Percentiles rank a stretch among this genome's conserved stretches.
phyloP scores from a whole-genome alignment of 116 monocot genomes.

The Zostera marina region DNA sequence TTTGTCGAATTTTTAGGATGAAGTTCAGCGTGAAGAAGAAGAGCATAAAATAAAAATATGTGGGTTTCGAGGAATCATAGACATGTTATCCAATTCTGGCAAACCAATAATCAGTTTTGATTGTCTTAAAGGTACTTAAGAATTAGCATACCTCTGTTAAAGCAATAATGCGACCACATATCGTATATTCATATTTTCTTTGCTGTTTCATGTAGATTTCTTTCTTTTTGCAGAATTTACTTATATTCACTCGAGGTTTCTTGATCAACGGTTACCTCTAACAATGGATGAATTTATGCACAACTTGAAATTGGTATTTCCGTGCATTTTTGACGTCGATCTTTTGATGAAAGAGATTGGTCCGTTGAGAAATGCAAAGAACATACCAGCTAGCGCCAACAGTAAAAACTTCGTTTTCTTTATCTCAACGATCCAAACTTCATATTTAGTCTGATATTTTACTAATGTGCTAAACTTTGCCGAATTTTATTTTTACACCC shows the following conservation, averaged over 20 bases:
- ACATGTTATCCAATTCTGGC: conserved; percentile 53
- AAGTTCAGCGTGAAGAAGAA: conserved; percentile 45
- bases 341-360: conserved; percentile 53
- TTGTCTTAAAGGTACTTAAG: conserved; percentile 47
- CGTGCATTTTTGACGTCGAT: conserved; percentile 52
- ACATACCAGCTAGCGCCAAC: conserved; percentile 38
- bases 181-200: neutral
- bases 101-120: conserved; percentile 71
- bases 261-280: conserved; percentile 52
- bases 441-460: too few species aligned
- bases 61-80: conserved; percentile 80
- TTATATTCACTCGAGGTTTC: conserved; percentile 71
- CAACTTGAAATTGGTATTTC: conserved; percentile 59
- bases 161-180: too few species aligned
- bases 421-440: neutral
- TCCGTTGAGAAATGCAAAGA: conserved; percentile 55
- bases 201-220: neutral
- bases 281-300: conserved; percentile 60
- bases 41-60: conserved; percentile 51
- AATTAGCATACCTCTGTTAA: neutral
- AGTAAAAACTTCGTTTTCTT: neutral
- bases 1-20: conserved; percentile 17
- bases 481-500: conserved; percentile 2
- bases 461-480: too few species aligned
- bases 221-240: conserved; percentile 47